These are phyloP conservation scores for Hibiscus syriacus DNA, from an alignment of 345 rosid species.

Conservation along the genomic window DNA sequence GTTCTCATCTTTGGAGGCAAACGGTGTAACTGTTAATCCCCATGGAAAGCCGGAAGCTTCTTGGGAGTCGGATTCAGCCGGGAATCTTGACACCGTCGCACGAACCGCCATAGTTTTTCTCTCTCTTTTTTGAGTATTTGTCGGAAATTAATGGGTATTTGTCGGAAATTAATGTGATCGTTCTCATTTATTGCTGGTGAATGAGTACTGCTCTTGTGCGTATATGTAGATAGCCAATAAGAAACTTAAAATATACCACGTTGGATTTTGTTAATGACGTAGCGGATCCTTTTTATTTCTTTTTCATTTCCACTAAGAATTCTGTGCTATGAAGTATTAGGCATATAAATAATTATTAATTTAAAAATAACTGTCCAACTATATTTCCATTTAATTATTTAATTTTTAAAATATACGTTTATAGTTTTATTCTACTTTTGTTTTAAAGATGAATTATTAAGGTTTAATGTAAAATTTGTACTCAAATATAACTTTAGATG, in stretches of 20 bases:
- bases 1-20: conserved; percentile 78
- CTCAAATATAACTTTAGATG: no score
- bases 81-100: conserved; percentile 69
- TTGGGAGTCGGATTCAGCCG: not conserved
- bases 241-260: not conserved
- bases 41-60: conserved; percentile 2
- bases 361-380: no score
- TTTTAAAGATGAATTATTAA: no score
- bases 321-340: no score
- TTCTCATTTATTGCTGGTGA: no score
- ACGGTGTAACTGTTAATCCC: conserved; percentile 89
- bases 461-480: no score
- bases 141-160: no score
- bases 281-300: not conserved
- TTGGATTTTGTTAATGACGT: not conserved
- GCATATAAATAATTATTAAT: no score
- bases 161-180: not conserved
- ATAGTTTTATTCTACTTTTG: no score
- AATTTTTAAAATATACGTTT: no score
- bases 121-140: no score
- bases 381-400: no score
- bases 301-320: not conserved
- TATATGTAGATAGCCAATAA: not conserved
- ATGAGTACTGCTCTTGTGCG: not conserved
- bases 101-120: conserved; percentile 60